Evolutionary conservation across 768 basidiomycete species (phyloP).

Genomic region (Rubroboletus pulcherrimus): DNA sequence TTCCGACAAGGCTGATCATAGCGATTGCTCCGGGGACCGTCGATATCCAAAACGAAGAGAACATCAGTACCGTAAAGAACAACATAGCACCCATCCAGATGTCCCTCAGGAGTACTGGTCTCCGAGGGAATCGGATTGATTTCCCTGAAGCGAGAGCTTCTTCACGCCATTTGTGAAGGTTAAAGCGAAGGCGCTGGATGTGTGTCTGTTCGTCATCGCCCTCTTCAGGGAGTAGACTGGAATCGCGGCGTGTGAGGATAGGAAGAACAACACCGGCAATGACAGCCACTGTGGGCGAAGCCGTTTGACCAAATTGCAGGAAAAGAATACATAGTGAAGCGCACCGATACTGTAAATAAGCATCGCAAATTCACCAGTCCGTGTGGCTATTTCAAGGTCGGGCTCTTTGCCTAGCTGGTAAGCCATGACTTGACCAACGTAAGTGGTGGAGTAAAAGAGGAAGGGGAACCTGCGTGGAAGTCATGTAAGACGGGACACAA

Average conservation of each 20-base stretch:
- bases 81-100: conserved; percentile 90
- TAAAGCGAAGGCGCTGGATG: conserved; percentile 60
- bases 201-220: conserved; percentile 72
- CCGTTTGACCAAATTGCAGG: background rate
- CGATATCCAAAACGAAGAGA: conserved; percentile 82
- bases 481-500: conserved; percentile 7
- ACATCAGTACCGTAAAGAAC: conserved; percentile 73
- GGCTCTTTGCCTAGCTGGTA: conserved; percentile 70
- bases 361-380: conserved; percentile 85
- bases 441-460: conserved; percentile 91
- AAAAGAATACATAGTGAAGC: conserved; percentile 2
- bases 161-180: conserved; percentile 77
- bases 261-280: conserved; percentile 79
- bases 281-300: conserved; percentile 64
- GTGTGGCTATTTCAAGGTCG: conserved; percentile 76
- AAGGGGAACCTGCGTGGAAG: conserved; percentile 75
- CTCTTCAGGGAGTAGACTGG: conserved; percentile 68
- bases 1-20: conserved; percentile 80
- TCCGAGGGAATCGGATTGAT: conserved; percentile 74
- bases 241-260: conserved; percentile 76
- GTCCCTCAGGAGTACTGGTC: conserved; percentile 88
- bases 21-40: conserved; percentile 75
- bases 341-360: conserved; percentile 84
- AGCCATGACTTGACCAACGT: conserved; percentile 93
- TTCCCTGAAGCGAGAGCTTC: conserved; percentile 76